These are phyloP conservation scores for Backusella parvicylindrica DNA, from an alignment of 192 early-diverging fungal species.

Conservation along the genomic window DNA sequence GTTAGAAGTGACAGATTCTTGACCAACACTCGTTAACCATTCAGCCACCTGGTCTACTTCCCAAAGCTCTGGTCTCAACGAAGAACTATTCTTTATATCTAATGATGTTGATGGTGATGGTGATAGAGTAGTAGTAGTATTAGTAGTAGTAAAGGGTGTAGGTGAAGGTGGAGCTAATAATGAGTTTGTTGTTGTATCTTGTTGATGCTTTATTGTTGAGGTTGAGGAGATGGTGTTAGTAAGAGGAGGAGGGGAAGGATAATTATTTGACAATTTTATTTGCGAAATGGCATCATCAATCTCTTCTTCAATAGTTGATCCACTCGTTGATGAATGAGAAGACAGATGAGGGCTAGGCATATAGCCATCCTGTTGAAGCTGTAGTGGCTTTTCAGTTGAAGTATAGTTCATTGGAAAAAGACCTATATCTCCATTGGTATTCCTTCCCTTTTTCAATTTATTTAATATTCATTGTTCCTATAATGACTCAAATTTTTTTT, in stretches of 20 bases:
- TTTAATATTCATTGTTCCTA: background rate
- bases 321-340: background rate
- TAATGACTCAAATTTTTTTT: background rate
- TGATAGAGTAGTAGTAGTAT: no score
- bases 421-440: constrained; percentile 58
- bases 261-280: constrained; percentile 9
- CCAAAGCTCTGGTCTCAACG: constrained; percentile 23
- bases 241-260: background rate
- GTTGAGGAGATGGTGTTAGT: background rate
- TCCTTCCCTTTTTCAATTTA: constrained; percentile 52
- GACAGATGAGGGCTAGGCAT: constrained; percentile 12
- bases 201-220: background rate
- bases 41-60: constrained; percentile 23
- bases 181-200: background rate
- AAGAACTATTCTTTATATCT: background rate
- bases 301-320: constrained; percentile 12
- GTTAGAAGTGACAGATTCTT: constrained; percentile 1
- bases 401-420: constrained; percentile 74
- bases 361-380: background rate
- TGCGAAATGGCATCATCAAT: constrained; percentile 6
- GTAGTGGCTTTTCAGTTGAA: constrained; percentile 12
- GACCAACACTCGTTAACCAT: constrained; percentile 14
- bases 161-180: background rate
- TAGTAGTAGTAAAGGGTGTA: background rate
- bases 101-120: background rate